These are phyloP conservation scores for Trametes sp. DNA, from an alignment of 1,284 basidiomycete genomes.

Conservation along the genomic window DNA sequence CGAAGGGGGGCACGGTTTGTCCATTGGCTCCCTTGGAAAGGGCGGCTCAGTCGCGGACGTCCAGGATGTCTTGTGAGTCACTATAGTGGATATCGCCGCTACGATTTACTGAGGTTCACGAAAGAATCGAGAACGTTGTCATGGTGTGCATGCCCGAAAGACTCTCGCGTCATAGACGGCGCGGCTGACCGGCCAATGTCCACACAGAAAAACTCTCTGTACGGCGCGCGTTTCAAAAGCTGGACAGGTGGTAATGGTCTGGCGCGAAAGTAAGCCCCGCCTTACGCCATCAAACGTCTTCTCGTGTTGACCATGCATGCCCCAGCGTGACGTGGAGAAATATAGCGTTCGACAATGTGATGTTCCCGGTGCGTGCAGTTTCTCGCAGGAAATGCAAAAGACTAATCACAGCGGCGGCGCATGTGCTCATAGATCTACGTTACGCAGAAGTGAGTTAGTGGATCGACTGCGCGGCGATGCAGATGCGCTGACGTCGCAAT, in stretches of 20 bases:
- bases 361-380: conserved; percentile 55
- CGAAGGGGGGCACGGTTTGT: conserved; percentile 66
- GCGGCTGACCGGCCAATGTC: neutral
- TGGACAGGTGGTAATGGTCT: conserved; percentile 70
- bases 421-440: conserved; percentile 55
- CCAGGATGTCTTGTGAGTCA: conserved; percentile 58
- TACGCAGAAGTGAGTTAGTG: conserved; percentile 65
- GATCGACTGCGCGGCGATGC: too few relatives aligned
- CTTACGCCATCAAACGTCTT: neutral
- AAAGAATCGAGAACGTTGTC: conserved; percentile 60
- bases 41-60: conserved; percentile 60
- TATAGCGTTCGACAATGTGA: conserved; percentile 59
- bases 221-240: conserved; percentile 73
- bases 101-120: neutral
- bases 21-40: conserved; percentile 65
- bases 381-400: too few relatives aligned
- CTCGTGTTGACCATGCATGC: neutral
- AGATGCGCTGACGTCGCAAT: neutral
- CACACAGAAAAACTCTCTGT: conserved; percentile 57
- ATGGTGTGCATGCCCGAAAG: conserved; percentile 57
- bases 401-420: neutral
- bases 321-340: conserved; percentile 65
- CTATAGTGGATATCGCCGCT: neutral
- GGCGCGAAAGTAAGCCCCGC: conserved; percentile 55
- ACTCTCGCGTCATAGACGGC: conserved; percentile 50